Evolutionary conservation across 768 basidiomycete genomes (phyloP).

Genomic region (Coprinopsis strossmayeri): DNA sequence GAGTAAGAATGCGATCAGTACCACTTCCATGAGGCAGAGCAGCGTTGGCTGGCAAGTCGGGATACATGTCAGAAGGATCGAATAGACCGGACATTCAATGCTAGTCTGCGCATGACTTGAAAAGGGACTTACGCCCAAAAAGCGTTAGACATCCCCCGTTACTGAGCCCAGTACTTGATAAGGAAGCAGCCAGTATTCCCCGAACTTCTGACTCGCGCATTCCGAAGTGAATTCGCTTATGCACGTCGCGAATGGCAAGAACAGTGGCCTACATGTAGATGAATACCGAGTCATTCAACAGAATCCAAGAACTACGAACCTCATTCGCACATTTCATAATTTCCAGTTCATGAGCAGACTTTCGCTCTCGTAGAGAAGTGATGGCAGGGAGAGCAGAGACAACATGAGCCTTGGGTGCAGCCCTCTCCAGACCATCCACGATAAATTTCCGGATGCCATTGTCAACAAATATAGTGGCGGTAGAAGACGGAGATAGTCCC

Average conservation of each 20-base stretch:
- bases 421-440: slow-evolving; percentile 51
- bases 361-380: slow-evolving; percentile 63
- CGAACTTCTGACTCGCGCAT: slow-evolving; percentile 71
- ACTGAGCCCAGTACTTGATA: slow-evolving; percentile 52
- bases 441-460: slow-evolving; percentile 57
- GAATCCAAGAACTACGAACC: slow-evolving; percentile 29
- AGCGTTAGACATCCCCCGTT: slow-evolving; percentile 59
- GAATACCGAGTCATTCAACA: background rate
- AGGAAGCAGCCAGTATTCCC: slow-evolving; percentile 47
- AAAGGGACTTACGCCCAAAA: slow-evolving; percentile 65
- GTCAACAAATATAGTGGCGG: slow-evolving; percentile 51
- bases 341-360: slow-evolving; percentile 62
- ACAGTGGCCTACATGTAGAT: slow-evolving; percentile 54
- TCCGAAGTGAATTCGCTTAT: slow-evolving; percentile 55
- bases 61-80: background rate
- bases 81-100: background rate
- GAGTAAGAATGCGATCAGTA: slow-evolving; percentile 52
- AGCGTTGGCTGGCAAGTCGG: slow-evolving; percentile 61
- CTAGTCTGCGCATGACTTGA: background rate
- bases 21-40: slow-evolving; percentile 82
- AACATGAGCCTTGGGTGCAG: slow-evolving; percentile 24
- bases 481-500: slow-evolving; percentile 14
- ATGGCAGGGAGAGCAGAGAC: slow-evolving; percentile 49
- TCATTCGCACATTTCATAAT: slow-evolving; percentile 77
- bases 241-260: slow-evolving; percentile 63